A percentile compares a stretch with the other conserved stretches of the same genome.
These are phyloP conservation scores for Vinca minor DNA, from an alignment of 257 asterid genomes.

Conservation along the genomic window DNA sequence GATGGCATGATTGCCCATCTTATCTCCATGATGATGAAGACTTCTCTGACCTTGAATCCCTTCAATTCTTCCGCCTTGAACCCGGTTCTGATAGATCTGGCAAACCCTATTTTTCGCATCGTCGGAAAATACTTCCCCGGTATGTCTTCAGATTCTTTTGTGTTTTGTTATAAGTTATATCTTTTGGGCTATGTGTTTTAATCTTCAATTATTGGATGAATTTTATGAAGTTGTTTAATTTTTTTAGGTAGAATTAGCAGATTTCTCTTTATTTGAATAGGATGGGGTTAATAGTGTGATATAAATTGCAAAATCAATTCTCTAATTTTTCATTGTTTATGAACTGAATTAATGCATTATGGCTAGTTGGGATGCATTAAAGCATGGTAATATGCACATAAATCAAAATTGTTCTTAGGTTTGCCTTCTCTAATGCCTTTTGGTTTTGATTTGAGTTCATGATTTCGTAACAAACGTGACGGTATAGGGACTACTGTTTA, in stretches of 20 bases:
- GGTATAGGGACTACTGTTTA: too few species aligned
- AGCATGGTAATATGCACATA: too few species aligned
- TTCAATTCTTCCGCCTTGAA: slow-evolving; percentile 70
- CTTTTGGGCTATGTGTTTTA: neutral
- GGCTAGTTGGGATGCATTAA: neutral
- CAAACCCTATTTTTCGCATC: slow-evolving; percentile 69
- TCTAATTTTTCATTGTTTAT: neutral
- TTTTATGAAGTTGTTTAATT: neutral
- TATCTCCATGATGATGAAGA: slow-evolving; percentile 52
- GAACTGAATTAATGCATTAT: neutral
- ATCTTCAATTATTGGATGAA: neutral
- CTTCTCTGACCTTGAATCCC: slow-evolving; percentile 80
- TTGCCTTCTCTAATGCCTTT: too few species aligned
- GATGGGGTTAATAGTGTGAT: neutral
- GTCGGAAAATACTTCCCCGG: slow-evolving; percentile 94
- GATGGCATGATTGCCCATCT: slow-evolving; percentile 75
- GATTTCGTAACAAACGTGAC: too few species aligned
- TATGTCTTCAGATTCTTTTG: slow-evolving; percentile 18
- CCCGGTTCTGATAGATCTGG: slow-evolving; percentile 60
- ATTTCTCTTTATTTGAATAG: too few species aligned
- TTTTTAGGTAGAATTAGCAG: neutral
- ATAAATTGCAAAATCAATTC: neutral
- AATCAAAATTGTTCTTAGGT: too few species aligned
- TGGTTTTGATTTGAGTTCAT: too few species aligned
- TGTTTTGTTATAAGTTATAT: too few species aligned